Conservation (phyloP, 1,284 basidiomycete species). For the Rhodotorula mucilaginosa region DNA sequence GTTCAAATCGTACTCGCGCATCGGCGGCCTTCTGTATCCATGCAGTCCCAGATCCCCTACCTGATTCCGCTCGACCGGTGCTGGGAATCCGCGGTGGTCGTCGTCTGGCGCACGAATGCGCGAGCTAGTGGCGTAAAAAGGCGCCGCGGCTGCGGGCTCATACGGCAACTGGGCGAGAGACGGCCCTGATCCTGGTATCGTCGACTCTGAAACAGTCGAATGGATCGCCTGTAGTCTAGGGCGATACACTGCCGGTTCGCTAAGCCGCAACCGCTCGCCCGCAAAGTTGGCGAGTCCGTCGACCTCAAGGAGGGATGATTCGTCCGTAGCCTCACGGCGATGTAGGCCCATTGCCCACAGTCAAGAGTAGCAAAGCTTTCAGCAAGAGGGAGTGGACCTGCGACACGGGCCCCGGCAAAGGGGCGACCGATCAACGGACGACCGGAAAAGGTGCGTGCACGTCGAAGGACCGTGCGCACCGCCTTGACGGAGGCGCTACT, state of each 20-base stretch:
- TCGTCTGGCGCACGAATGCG: too few species aligned
- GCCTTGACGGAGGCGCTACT: too few species aligned
- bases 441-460: neutral
- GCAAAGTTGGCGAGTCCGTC: conserved; percentile 9
- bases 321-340: neutral
- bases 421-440: neutral
- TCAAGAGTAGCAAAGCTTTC: too few species aligned
- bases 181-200: neutral
- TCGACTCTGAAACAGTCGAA: too few species aligned
- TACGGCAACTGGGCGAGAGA: neutral
- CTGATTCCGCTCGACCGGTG: too few species aligned
- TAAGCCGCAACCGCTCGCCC: neutral
- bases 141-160: too few species aligned
- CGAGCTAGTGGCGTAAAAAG: too few species aligned
- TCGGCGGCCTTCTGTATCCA: too few species aligned
- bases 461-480: neutral
- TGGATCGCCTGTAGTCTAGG: neutral
- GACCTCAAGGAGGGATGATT: neutral
- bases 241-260: neutral
- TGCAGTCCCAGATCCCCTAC: too few species aligned
- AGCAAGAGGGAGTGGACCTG: neutral
- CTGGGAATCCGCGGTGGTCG: too few species aligned
- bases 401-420: neutral
- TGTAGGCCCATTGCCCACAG: neutral
- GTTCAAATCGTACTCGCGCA: too few species aligned